These are phyloP conservation scores for Pouteria campechiana DNA, from an alignment of 179 eudicot genomes.

Conservation along the genomic window DNA sequence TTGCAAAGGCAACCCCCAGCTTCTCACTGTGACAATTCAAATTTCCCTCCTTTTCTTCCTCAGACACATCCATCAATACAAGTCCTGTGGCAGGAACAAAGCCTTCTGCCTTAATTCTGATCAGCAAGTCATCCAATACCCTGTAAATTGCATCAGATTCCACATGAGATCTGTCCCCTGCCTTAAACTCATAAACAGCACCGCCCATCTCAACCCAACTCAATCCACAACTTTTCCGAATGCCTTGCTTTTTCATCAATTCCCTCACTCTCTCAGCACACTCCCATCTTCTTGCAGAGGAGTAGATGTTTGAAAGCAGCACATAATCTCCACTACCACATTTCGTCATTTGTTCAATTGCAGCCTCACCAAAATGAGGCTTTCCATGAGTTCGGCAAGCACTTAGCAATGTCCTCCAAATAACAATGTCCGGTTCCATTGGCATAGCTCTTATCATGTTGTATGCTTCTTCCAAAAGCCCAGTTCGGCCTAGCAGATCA, in stretches of 20 bases:
- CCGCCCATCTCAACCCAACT: slow-evolving; percentile 74
- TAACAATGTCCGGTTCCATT: slow-evolving; percentile 55
- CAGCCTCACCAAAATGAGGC: slow-evolving; percentile 38
- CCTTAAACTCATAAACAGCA: slow-evolving; percentile 42
- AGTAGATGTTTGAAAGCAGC: slow-evolving; percentile 56
- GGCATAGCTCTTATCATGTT: slow-evolving; percentile 54
- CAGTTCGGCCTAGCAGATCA: slow-evolving; percentile 66
- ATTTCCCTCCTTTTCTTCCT: slow-evolving; percentile 78
- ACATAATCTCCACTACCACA: slow-evolving; percentile 69
- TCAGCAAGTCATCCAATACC: slow-evolving; percentile 36
- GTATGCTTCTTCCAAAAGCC: slow-evolving; percentile 60
- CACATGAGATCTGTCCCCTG: slow-evolving; percentile 45
- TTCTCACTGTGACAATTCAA: slow-evolving; percentile 66
- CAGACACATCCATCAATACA: slow-evolving; percentile 76
- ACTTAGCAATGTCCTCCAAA: slow-evolving; percentile 73
- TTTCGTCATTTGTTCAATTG: slow-evolving; percentile 17
- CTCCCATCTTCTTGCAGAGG: slow-evolving; percentile 47
- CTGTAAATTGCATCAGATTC: slow-evolving; percentile 36
- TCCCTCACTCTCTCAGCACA: slow-evolving; percentile 40
- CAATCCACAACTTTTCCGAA: slow-evolving; percentile 45
- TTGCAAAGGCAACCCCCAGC: slow-evolving; percentile 53
- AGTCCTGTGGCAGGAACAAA: slow-evolving; percentile 33
- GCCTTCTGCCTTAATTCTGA: slow-evolving; percentile 47
- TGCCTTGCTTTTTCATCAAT: slow-evolving; percentile 36
- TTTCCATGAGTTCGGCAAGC: slow-evolving; percentile 56